Evolutionary conservation across 768 basidiomycete species (phyloP), one percentile per base, ranked within the genome.

Genomic region (Pisolithus microcarpus): DNA sequence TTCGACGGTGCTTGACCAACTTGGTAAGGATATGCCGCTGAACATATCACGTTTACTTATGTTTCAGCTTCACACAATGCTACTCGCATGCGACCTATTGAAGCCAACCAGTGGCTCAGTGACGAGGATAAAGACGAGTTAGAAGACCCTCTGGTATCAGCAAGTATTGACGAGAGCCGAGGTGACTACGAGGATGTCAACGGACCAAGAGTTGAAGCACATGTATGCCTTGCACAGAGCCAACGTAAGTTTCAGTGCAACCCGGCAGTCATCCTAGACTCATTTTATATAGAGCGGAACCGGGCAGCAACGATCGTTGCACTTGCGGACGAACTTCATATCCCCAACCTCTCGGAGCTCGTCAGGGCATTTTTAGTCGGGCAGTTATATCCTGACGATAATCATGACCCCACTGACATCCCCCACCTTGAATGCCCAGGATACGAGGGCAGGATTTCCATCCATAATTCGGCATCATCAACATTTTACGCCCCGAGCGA

Each of bases 361-460:
- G 4, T 51, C 10, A 31, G 1, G 5, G 9, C 31, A 3, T 58
- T 60, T 26, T 49, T 60, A 18, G 8, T 18, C 6, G 43, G 43
- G 6, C 30, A 45, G 31, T 7, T 52, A 0, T 38, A 62, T 52
- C 44, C 52, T 4, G 51, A 61, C 6, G 46, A 59, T 38, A 21
- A 5, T n/a, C n/a, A 9, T 21, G n/a, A 23, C 21, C 21, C 21
- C 21, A 4, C 21, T 4, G 21, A 23, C 21, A 23, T 23, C 21
- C 21, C 21, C 21, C 21, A 23, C 21, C 21, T 23, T 23, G 21
- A 23, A 23, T 18, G 21, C 21, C 21, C 21, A 4, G 21, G 21
- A 23, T 23, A 23, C 4, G 21, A 23, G 21, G 21, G 21, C 21
- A 23, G 4, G 4, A 23, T 23, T 23, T 23, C 21, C 21, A 23